phyloP scores from a whole-genome alignment of 1,284 basidiomycete genomes.

The Taiwanofungus camphoratus region DNA sequence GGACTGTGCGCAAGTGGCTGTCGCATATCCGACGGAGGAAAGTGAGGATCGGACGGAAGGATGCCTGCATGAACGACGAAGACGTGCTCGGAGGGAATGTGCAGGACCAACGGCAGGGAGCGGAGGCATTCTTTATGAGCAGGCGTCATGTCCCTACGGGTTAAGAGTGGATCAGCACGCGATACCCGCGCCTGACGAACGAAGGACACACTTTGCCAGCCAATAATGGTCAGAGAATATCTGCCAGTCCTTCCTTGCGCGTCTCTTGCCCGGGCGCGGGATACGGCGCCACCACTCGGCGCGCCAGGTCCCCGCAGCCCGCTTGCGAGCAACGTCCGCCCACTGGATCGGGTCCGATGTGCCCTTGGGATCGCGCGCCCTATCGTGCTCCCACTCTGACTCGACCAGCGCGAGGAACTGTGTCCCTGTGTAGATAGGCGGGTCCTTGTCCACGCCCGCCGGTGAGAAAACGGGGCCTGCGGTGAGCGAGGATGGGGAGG shows the following conservation, averaged over 20 bases:
- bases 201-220: slow-evolving; percentile 49
- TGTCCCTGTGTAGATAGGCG: slow-evolving; percentile 37
- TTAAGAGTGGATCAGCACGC: slow-evolving; percentile 6
- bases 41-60: slow-evolving; percentile 62
- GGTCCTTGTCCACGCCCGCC: slow-evolving; percentile 22
- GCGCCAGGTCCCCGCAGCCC: slow-evolving; percentile 29
- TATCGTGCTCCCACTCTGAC: slow-evolving; percentile 34
- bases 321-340: slow-evolving; percentile 34
- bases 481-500: slow-evolving; percentile 7
- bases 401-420: slow-evolving; percentile 47
- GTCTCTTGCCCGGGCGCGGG: slow-evolving; percentile 29
- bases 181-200: not conserved
- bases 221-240: slow-evolving; percentile 73
- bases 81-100: slow-evolving; percentile 72
- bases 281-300: slow-evolving; percentile 42
- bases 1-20: slow-evolving; percentile 72
- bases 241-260: slow-evolving; percentile 59
- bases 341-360: slow-evolving; percentile 39
- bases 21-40: slow-evolving; percentile 36
- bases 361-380: slow-evolving; percentile 19
- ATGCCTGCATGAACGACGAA: slow-evolving; percentile 84
- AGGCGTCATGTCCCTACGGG: slow-evolving; percentile 42
- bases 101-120: slow-evolving; percentile 65
- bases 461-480: slow-evolving; percentile 5
- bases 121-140: slow-evolving; percentile 65